Evolutionary conservation across 768 basidiomycete species (phyloP).

Genomic region (Termitomyces sp.): DNA sequence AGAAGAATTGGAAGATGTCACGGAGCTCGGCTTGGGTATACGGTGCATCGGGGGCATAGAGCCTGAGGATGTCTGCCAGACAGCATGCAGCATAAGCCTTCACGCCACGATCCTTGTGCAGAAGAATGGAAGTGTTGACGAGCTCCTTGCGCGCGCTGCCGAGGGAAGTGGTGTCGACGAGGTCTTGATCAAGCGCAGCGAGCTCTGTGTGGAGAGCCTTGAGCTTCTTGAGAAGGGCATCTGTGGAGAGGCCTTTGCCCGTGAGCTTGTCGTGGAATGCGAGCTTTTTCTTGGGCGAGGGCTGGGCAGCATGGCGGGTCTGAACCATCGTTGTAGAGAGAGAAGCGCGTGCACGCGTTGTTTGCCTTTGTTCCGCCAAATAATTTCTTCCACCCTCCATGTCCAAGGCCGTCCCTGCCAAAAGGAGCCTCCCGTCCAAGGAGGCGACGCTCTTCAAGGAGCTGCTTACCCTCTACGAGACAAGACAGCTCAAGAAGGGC

Average conservation of each 20-base stretch:
- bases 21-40: conserved; percentile 85
- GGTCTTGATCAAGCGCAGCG: conserved; percentile 83
- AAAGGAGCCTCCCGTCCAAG: conserved; percentile 71
- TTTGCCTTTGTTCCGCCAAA: conserved; percentile 31
- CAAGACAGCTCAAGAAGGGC: conserved; percentile 83
- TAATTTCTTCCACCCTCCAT: conserved; percentile 20
- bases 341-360: conserved; percentile 36
- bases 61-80: conserved; percentile 86
- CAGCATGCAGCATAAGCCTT: conserved; percentile 95
- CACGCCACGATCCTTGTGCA: conserved; percentile 95
- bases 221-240: conserved; percentile 83
- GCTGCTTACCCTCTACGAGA: conserved; percentile 83
- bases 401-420: conserved; percentile 39
- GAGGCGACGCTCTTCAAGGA: conserved; percentile 86
- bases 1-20: conserved; percentile 98
- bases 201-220: conserved; percentile 76
- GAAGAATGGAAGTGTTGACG: conserved; percentile 71
- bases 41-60: conserved; percentile 97
- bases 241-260: conserved; percentile 73
- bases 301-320: conserved; percentile 55
- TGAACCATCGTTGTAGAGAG: conserved; percentile 42
- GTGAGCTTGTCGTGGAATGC: conserved; percentile 80
- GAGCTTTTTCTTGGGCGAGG: conserved; percentile 58
- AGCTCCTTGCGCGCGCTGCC: conserved; percentile 72
- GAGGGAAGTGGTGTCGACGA: conserved; percentile 73